phyloP scores from a whole-genome alignment of 1,139 yeast species.

The Williopsis jadinii region DNA sequence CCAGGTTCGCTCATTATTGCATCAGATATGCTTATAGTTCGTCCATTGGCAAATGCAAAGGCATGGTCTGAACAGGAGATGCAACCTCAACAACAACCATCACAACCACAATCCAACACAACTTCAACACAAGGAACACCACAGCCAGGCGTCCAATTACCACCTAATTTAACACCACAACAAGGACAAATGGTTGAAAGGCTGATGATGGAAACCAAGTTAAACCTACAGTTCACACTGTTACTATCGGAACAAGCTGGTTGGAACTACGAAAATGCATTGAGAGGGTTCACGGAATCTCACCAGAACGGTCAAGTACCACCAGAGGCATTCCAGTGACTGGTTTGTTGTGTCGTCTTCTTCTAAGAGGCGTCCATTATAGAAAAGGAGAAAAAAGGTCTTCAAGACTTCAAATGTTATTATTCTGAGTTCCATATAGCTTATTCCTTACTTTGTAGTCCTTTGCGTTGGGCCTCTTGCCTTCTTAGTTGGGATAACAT shows the following conservation, averaged over 20 bases:
- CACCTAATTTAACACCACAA: constrained; percentile 25
- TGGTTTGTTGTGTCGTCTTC: no score
- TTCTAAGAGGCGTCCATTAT: no score
- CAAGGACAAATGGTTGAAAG: constrained; percentile 65
- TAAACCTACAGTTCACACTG: constrained; percentile 70
- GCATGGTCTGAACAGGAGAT: constrained; percentile 42
- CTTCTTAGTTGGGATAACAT: no score
- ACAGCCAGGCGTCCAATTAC: constrained; percentile 16
- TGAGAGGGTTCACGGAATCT: constrained; percentile 64
- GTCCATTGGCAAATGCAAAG: constrained; percentile 51
- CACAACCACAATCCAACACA: constrained; percentile 9
- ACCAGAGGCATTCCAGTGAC: constrained; percentile 42
- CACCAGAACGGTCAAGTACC: constrained; percentile 43
- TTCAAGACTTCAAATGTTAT: background rate
- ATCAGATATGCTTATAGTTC: constrained; percentile 67
- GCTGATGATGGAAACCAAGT: constrained; percentile 64
- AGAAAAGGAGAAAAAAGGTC: background rate
- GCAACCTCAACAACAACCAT: constrained; percentile 8
- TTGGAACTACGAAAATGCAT: constrained; percentile 73
- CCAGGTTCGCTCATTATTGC: constrained; percentile 73
- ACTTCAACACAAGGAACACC: constrained; percentile 7
- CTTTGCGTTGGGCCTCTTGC: background rate
- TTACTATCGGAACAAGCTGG: constrained; percentile 86
- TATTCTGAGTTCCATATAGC: background rate
- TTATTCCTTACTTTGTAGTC: background rate